Base-by-base conservation (phyloP, 495 filamentous ascomycete species). In the Aspergillus kassunensis region DNA sequence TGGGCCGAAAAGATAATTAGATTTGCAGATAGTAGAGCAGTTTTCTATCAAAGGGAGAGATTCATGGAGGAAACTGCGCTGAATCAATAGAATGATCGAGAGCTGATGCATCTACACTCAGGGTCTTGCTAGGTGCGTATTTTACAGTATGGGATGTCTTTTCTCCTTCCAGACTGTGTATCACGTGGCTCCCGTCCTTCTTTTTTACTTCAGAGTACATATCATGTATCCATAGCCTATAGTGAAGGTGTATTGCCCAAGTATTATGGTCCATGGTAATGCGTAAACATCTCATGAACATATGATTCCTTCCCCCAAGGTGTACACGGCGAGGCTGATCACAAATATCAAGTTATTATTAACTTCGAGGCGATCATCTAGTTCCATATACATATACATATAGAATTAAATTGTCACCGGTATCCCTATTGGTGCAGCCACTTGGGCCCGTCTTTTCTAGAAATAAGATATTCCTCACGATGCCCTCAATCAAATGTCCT, bases 131-230 rank as follows among this genome's bases (percentile, higher is more conserved):
- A 23, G 11, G 34, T 42, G 64, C 64, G 64, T 60, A 64, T 27
- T 62, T 60, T 59, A 64, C 59, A 51, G 52, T 29, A 43, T 40
- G 46, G 44, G 44, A 49, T 51, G 50, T 43, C 43, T 25, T 20
- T 54, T 51, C 24, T 15, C 30, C 51, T 57, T 9, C 12, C 54
- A 57, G 27, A 31, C 63, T 53, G 64, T 43, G 44, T 25, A 42
- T 64, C 64, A 64, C 64, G 64, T 67, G 64, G 47, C 27, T 39
- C 24, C 54, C 37, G 23, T 46, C 54, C 49, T 39, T 36, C 45
- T 39, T 19, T 15, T 20, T 8, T 18, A 4, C 12, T 47, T 6
- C 44, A 15, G 25, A 23, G 11, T 6, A 6, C 8, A 34, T 34
- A 16, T 13, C 1, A 4, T 13, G 18, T 37, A 16, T 37, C 34